Evolutionary conservation across 352 stramenopile species (phyloP).

Genomic region (Phytophthora niederhauseri): DNA sequence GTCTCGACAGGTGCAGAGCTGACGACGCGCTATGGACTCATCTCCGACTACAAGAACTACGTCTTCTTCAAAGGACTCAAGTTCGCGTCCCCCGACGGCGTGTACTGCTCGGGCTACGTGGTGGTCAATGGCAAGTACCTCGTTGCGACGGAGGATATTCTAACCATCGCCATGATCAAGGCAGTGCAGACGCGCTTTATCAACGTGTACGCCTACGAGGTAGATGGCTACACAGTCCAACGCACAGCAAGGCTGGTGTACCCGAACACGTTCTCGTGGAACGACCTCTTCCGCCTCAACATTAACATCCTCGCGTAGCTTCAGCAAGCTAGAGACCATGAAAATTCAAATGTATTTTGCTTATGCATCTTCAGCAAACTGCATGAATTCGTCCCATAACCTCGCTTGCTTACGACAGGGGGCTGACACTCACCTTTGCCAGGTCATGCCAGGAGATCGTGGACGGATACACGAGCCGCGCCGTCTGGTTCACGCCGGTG

Average conservation of each 20-base stretch:
- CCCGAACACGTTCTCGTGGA: slow-evolving; percentile 42
- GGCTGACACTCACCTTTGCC: slow-evolving; percentile 38
- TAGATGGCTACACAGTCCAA: slow-evolving; percentile 43
- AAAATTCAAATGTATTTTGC: not conserved
- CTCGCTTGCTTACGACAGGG: slow-evolving; percentile 18
- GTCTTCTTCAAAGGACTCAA: slow-evolving; percentile 54
- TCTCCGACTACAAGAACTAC: slow-evolving; percentile 55
- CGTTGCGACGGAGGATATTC: slow-evolving; percentile 43
- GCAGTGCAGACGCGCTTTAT: slow-evolving; percentile 33
- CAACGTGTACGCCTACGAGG: slow-evolving; percentile 50
- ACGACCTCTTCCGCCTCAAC: slow-evolving; percentile 45
- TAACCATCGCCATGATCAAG: slow-evolving; percentile 45
- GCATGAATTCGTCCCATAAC: not conserved
- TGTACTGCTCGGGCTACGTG: slow-evolving; percentile 53
- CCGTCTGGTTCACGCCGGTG: slow-evolving; percentile 41
- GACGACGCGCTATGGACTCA: slow-evolving; percentile 40
- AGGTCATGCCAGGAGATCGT: slow-evolving; percentile 48
- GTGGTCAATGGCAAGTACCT: slow-evolving; percentile 52
- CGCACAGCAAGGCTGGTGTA: slow-evolving; percentile 48
- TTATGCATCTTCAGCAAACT: slow-evolving; percentile 1
- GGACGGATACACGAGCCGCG: slow-evolving; percentile 49
- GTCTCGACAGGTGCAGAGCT: slow-evolving; percentile 42
- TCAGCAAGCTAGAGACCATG: not conserved
- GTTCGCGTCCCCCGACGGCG: slow-evolving; percentile 48
- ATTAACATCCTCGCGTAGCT: slow-evolving; percentile 42